These are phyloP conservation scores for Pythium insidiosum DNA, from an alignment of 352 stramenopile genomes.

Conservation along the genomic window DNA sequence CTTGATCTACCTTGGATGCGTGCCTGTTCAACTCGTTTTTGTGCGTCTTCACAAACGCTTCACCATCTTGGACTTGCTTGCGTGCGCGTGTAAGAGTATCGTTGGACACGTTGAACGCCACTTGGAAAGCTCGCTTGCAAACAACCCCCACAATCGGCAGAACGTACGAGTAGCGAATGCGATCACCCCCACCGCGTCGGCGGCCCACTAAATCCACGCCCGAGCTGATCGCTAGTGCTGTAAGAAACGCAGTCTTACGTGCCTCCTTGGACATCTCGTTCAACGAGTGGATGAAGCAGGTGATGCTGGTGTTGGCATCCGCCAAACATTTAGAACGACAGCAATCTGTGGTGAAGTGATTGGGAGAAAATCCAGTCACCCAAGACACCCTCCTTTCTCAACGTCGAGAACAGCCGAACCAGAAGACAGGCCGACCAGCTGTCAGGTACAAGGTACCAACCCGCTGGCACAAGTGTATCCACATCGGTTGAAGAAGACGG, in stretches of 20 bases:
- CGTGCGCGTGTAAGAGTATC: not conserved
- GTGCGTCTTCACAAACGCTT: not conserved
- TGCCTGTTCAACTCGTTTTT: not conserved
- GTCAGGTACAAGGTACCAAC: too few relatives aligned
- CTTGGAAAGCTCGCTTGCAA: slow-evolving; percentile 1
- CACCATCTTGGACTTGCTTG: not conserved
- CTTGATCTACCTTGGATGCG: not conserved
- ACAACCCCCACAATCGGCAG: not conserved
- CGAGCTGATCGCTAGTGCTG: not conserved
- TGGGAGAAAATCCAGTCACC: too few relatives aligned
- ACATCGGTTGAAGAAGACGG: too few relatives aligned
- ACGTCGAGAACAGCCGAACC: too few relatives aligned
- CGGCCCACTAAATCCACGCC: not conserved
- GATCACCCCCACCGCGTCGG: not conserved
- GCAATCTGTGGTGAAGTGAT: not conserved
- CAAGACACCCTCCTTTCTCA: too few relatives aligned
- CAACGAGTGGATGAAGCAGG: not conserved
- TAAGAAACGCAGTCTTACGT: not conserved
- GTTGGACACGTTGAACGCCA: not conserved
- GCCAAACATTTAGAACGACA: not conserved
- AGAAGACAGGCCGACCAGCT: too few relatives aligned
- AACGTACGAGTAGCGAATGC: not conserved
- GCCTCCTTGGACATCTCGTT: slow-evolving; percentile 2
- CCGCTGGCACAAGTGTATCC: too few relatives aligned
- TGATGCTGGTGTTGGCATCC: not conserved